Conservation (phyloP, 2,329 filamentous ascomycete species). For the Pseudogymnoascus sp. region DNA sequence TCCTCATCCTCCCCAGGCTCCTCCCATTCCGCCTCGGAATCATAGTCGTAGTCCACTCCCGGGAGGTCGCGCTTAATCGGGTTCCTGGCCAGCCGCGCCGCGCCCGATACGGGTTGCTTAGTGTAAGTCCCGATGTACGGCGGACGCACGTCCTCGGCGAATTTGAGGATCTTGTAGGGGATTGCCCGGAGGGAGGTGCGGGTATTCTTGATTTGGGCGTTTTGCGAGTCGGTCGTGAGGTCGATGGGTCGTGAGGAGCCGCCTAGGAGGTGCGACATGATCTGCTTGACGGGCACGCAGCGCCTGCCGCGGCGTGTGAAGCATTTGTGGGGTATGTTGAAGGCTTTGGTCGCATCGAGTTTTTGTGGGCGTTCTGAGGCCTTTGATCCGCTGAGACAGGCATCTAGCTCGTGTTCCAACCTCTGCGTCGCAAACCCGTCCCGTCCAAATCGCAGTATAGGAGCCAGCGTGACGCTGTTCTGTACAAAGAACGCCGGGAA, state of each 20-base stretch:
- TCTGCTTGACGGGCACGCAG: conserved; percentile 22
- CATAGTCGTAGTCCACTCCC: conserved; percentile 72
- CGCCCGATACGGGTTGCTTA: conserved; percentile 38
- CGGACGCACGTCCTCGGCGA: conserved; percentile 59
- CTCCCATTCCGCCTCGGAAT: conserved; percentile 79
- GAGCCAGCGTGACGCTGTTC: conserved; percentile 64
- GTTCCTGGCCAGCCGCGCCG: conserved; percentile 46
- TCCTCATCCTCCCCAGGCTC: conserved; percentile 57
- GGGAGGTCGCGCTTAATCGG: conserved; percentile 47
- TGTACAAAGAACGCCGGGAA: conserved; percentile 82
- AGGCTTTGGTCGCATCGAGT: conserved; percentile 41
- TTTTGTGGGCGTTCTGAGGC: conserved; percentile 35
- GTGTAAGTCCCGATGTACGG: conserved; percentile 66
- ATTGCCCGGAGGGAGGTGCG: conserved; percentile 18
- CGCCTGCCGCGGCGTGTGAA: conserved; percentile 37
- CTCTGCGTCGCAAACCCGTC: conserved; percentile 49
- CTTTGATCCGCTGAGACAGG: conserved; percentile 42
- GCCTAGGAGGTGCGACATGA: conserved; percentile 25
- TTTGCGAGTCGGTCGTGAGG: conserved; percentile 27
- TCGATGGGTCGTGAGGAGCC: conserved; percentile 24
- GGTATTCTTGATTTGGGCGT: conserved; percentile 23
- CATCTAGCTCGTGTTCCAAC: conserved; percentile 47
- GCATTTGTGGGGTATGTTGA: conserved; percentile 36
- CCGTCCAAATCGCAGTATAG: conserved; percentile 44
- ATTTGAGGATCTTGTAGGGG: conserved; percentile 32